Evolutionary conservation across 2,329 filamentous ascomycete genomes (phyloP).

Genomic region (Phialophora tarda): DNA sequence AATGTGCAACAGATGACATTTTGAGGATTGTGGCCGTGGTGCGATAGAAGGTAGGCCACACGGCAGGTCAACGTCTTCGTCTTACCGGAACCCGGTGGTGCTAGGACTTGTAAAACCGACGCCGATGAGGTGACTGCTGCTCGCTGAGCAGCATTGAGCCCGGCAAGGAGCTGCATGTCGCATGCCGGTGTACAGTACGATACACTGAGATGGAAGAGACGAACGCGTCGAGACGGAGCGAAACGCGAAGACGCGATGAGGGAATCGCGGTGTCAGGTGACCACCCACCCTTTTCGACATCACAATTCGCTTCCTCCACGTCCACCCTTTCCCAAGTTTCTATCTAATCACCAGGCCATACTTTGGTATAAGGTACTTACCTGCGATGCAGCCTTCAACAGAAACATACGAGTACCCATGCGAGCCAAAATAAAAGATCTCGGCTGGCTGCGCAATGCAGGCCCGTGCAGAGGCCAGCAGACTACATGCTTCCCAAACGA

Average conservation of each 20-base stretch:
- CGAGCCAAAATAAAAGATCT: neutral
- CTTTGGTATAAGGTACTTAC: neutral
- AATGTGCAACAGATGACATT: slow-evolving; percentile 96
- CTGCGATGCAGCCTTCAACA: neutral
- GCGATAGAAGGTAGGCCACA: slow-evolving; percentile 83
- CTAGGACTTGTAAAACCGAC: slow-evolving; percentile 65
- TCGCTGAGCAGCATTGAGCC: slow-evolving; percentile 68
- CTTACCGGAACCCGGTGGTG: slow-evolving; percentile 76
- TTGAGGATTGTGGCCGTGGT: slow-evolving; percentile 74
- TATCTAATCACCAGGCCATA: neutral
- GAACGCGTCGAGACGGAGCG: slow-evolving; percentile 15
- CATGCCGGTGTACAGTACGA: slow-evolving; percentile 13
- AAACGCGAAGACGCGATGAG: neutral
- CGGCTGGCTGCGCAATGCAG: neutral
- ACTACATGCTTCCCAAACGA: neutral
- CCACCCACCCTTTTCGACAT: neutral
- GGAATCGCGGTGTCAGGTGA: slow-evolving; percentile 23
- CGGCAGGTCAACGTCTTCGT: slow-evolving; percentile 94
- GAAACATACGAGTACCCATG: neutral
- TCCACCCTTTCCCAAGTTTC: neutral
- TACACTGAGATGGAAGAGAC: neutral
- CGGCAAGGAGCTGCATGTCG: slow-evolving; percentile 60
- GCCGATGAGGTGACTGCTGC: slow-evolving; percentile 68
- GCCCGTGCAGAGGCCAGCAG: too few species aligned
- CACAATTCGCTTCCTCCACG: neutral